These are phyloP conservation scores for Didymella arachidicola DNA, from an alignment of 2,329 filamentous ascomycete genomes.

Conservation along the genomic window DNA sequence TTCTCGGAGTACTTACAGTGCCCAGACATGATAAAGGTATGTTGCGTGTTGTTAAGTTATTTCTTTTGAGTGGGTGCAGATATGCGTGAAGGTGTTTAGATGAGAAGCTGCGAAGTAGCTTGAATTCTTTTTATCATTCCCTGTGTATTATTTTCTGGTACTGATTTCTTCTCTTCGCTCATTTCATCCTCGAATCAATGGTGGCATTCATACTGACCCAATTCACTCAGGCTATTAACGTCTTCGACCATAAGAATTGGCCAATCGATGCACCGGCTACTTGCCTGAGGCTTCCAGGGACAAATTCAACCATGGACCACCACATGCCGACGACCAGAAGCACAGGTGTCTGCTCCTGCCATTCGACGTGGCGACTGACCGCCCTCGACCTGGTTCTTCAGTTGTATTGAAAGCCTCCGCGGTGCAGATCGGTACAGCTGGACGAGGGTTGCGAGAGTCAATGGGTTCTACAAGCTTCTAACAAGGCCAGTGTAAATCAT, in stretches of 20 bases:
- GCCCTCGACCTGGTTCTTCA: not conserved
- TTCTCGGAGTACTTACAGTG: not conserved
- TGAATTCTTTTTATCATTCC: not conserved
- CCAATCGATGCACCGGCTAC: not conserved
- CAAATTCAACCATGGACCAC: not conserved
- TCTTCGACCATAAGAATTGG: not conserved
- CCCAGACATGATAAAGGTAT: not conserved
- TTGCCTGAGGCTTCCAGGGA: not conserved
- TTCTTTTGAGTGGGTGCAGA: not conserved
- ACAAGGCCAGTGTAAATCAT: not conserved
- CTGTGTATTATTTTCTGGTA: not conserved
- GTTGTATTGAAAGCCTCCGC: not conserved
- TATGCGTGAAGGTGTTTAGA: not conserved
- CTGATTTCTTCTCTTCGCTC: not conserved
- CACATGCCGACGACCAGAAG: not conserved
- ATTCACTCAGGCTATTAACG: not conserved
- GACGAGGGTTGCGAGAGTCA: not conserved
- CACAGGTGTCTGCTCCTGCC: not conserved
- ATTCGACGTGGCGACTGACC: not conserved
- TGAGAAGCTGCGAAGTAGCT: not conserved
- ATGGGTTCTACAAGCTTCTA: not conserved
- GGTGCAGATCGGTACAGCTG: not conserved
- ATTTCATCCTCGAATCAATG: not conserved
- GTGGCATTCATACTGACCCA: not conserved
- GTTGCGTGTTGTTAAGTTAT: not conserved